Base-by-base conservation (phyloP, 108 stramenopile species). In the Cylindrotheca closterium region DNA sequence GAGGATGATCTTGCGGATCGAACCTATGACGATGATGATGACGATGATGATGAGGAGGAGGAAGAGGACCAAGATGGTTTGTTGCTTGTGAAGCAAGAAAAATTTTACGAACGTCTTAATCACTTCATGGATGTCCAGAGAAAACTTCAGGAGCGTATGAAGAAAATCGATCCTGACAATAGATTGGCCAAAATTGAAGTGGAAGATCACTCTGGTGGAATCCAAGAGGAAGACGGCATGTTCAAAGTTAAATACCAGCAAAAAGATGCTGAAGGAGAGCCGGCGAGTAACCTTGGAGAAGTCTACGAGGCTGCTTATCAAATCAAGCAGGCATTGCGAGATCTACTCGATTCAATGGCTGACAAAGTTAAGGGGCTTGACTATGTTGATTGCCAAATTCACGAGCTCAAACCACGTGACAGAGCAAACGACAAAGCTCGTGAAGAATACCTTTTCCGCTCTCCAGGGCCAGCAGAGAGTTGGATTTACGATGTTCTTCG, bases 291-390 rank as follows among this genome's bases (percentile, higher is more conserved):
- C 37, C 53, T 74, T 21, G 73, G 73, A 8, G 73, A 74, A 30
- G 73, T 74, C 0, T 74, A 74, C 34, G 73, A 74, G 60, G 60
- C 66, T n/a, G 73, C 73, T 17, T 74, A 74, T 29, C 66, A 67
- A 58, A 74, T 74, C 65, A 74, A 74, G 46, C 73, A 74, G 42
- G 42, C 60, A 3, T 47, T 74, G 42, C 58, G 73, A 19, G 73
- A 74, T 49, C 49, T 74, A 12, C 27, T 74, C 27, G 73, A 74
- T 63, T 45, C 57, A 1, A 67, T 74, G 60, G 73, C 67, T 12
- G 73, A 74, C 65, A 74, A 74, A 58, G 73, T 74, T 5, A 74
- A 74, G 60, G 73, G 73, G 4, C n/a, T 74, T 46, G 73, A 74
- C 32, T 74, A 74, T 51, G 58, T 74, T 22, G 73, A 74, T 57